Conservation (phyloP, 208 protist species). For the Crithidia bombi region DNA sequence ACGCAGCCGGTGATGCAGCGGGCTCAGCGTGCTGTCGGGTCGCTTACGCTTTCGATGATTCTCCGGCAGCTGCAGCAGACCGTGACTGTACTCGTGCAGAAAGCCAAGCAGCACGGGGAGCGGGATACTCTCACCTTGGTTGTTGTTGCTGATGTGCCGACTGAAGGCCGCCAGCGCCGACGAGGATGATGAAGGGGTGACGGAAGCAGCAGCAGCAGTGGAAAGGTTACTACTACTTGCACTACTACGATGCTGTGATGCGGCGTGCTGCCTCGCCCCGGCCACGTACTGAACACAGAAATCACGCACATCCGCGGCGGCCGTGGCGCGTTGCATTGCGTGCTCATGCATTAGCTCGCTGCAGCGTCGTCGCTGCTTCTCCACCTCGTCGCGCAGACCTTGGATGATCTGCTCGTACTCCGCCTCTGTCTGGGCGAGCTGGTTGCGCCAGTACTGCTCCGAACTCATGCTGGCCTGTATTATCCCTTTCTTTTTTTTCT, state of each 20-base stretch:
- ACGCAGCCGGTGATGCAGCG: slow-evolving; percentile 53
- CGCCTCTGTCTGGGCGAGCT: slow-evolving; percentile 38
- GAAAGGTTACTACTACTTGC: background rate
- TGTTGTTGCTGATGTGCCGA: background rate
- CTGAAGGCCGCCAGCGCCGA: background rate
- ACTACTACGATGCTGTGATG: background rate
- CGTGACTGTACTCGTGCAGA: slow-evolving; percentile 82
- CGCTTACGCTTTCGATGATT: slow-evolving; percentile 70
- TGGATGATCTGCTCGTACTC: slow-evolving; percentile 70
- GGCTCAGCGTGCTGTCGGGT: slow-evolving; percentile 12
- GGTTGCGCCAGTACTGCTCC: slow-evolving; percentile 67
- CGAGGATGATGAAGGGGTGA: background rate
- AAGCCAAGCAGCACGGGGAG: slow-evolving; percentile 56
- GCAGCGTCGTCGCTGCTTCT: slow-evolving; percentile 64
- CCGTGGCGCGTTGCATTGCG: slow-evolving; percentile 65
- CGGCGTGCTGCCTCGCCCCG: slow-evolving; percentile 15
- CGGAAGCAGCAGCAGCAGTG: too few relatives aligned
- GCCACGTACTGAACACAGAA: slow-evolving; percentile 69
- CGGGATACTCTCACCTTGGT: slow-evolving; percentile 49
- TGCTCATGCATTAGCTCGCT: slow-evolving; percentile 70
- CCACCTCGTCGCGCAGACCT: slow-evolving; percentile 71
- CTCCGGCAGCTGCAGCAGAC: slow-evolving; percentile 60
- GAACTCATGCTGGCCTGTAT: slow-evolving; percentile 42
- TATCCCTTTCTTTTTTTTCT: slow-evolving; percentile 13
- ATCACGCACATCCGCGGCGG: slow-evolving; percentile 65